phyloP scores from a whole-genome alignment of 2,329 filamentous ascomycete genomes.

The Mariannaea sp. region DNA sequence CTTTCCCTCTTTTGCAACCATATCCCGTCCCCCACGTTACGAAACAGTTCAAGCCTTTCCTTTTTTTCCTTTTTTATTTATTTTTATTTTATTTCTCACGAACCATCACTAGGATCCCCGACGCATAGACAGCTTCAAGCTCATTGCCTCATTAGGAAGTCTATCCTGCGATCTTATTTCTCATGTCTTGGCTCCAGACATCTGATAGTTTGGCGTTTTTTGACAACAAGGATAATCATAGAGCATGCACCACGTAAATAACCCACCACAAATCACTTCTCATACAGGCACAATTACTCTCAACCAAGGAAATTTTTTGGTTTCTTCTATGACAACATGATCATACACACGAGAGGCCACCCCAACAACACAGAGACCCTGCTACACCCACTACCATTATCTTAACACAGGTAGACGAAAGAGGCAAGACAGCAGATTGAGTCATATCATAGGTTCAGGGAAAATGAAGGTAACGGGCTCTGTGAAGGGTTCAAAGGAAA shows the following conservation, averaged over 20 bases:
- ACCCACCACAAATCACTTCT: too few relatives aligned
- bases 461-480: conserved; percentile 12
- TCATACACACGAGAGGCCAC: conserved; percentile 18
- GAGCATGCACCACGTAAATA: too few relatives aligned
- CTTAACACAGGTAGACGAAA: neutral
- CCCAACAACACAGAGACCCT: conserved; percentile 6
- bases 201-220: too few relatives aligned
- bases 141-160: conserved; percentile 24
- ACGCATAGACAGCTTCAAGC: conserved; percentile 10
- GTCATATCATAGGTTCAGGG: neutral
- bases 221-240: too few relatives aligned
- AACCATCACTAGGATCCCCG: conserved; percentile 8
- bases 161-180: conserved; percentile 2
- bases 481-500: conserved; percentile 19
- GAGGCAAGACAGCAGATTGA: neutral
- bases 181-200: too few relatives aligned
- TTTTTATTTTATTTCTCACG: conserved; percentile 22
- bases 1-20: neutral
- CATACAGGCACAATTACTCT: neutral
- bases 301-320: conserved; percentile 12
- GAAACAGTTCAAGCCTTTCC: conserved; percentile 38
- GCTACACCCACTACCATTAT: neutral
- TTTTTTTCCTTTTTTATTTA: conserved; percentile 19
- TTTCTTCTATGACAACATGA: conserved; percentile 18
- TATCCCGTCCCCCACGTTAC: conserved; percentile 1